These are phyloP conservation scores for Fusarium nisikadoi DNA, from an alignment of 2,329 filamentous ascomycete species.

Conservation along the genomic window DNA sequence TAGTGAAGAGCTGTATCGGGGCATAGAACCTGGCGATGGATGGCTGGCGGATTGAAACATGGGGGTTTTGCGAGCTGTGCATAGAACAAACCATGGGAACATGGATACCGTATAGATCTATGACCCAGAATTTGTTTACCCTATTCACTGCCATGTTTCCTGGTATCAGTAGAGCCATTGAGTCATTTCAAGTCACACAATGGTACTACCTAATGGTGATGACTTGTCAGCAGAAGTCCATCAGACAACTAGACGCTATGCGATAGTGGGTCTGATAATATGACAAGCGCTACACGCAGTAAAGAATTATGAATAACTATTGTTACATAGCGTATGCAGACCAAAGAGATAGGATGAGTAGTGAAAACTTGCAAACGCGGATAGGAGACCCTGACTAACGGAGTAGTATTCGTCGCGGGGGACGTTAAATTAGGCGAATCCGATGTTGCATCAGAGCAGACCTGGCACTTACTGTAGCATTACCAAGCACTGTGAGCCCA, in stretches of 20 bases:
- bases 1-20: not conserved
- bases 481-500: not conserved
- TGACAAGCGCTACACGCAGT: not conserved
- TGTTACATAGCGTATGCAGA: not conserved
- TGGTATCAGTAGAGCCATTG: not conserved
- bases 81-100: not conserved
- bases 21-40: not conserved
- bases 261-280: no score
- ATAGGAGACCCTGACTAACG: not conserved
- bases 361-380: not conserved
- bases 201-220: no score
- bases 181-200: not conserved
- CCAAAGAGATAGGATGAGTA: not conserved
- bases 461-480: not conserved
- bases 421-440: not conserved
- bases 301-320: no score
- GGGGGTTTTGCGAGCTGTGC: not conserved
- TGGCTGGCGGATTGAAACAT: not conserved
- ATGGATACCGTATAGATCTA: not conserved
- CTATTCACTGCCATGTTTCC: not conserved
- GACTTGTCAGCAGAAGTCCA: not conserved
- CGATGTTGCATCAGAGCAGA: not conserved
- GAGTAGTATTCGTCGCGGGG: not conserved
- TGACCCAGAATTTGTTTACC: not conserved
- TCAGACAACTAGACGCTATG: not conserved